phyloP scores from a whole-genome alignment of 371 early-diverging fungal genomes.

The Fennellomyces sp. region DNA sequence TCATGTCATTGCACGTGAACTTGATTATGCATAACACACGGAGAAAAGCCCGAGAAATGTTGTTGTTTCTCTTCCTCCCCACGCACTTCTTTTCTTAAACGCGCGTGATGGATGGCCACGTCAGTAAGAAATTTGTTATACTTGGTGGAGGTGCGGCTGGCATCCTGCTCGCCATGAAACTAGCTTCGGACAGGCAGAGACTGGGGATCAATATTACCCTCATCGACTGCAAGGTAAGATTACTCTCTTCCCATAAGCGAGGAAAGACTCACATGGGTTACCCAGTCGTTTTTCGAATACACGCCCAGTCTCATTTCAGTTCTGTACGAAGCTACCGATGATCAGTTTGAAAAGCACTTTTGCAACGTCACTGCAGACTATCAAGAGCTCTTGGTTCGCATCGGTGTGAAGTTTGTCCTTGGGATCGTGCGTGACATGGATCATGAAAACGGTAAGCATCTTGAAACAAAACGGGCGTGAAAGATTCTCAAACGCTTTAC shows the following conservation, averaged over 20 bases:
- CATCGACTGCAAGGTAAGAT: constrained; percentile 37
- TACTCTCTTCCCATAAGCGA: not conserved
- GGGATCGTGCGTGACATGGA: constrained; percentile 26
- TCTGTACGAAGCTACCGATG: constrained; percentile 25
- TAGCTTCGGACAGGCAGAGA: constrained; percentile 14
- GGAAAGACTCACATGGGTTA: not conserved
- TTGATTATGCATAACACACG: too few relatives aligned
- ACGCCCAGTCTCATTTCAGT: constrained; percentile 43
- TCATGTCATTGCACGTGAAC: too few relatives aligned
- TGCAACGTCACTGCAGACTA: constrained; percentile 26
- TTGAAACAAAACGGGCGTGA: too few relatives aligned
- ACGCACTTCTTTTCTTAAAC: too few relatives aligned
- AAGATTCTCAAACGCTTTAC: not conserved
- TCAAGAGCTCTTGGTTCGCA: constrained; percentile 5
- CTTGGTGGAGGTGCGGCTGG: constrained; percentile 48
- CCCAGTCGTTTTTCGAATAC: constrained; percentile 40
- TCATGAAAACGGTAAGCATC: constrained; percentile 27
- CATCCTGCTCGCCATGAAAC: constrained; percentile 28
- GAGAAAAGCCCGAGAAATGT: too few relatives aligned
- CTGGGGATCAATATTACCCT: constrained; percentile 32
- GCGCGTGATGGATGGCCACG: too few relatives aligned
- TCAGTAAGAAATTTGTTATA: constrained; percentile 32
- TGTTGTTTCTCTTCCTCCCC: too few relatives aligned
- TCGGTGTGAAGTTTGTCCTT: constrained; percentile 22
- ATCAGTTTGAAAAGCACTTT: constrained; percentile 28